Percentiles rank a stretch among this genome's conserved stretches.
Conservation (phyloP, 352 stramenopile genomes). For the Phytopythium sindhum region DNA sequence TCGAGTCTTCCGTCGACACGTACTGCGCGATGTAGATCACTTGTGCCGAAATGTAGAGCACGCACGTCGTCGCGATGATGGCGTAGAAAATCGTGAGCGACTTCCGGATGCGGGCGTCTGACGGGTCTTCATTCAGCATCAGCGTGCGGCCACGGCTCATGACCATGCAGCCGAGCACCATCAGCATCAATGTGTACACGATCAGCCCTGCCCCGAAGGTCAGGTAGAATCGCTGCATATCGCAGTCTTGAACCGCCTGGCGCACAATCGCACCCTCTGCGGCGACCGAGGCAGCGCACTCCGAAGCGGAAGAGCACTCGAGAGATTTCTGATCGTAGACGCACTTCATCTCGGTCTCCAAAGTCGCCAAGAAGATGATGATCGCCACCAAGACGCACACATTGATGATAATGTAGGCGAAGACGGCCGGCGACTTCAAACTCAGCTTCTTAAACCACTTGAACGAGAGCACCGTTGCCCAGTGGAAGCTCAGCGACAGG, state of each 20-base stretch:
- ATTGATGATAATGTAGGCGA: constrained; percentile 69
- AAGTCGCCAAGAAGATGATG: constrained; percentile 46
- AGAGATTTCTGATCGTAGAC: constrained; percentile 67
- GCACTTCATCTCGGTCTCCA: constrained; percentile 60
- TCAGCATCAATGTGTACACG: constrained; percentile 81
- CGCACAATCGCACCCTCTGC: constrained; percentile 68
- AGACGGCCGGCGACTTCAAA: constrained; percentile 72
- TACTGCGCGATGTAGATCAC: constrained; percentile 89
- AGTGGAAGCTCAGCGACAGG: constrained; percentile 86
- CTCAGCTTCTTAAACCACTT: constrained; percentile 87
- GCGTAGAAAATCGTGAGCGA: constrained; percentile 87
- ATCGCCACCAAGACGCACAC: constrained; percentile 63
- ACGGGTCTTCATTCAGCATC: constrained; percentile 85
- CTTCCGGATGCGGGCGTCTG: constrained; percentile 76
- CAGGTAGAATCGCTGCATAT: constrained; percentile 82
- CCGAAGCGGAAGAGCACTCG: constrained; percentile 45
- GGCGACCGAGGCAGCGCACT: constrained; percentile 53
- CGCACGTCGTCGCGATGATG: constrained; percentile 85
- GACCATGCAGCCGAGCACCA: constrained; percentile 84
- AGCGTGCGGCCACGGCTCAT: constrained; percentile 80
- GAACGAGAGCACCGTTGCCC: constrained; percentile 78
- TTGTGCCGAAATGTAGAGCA: constrained; percentile 84
- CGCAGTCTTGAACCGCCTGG: constrained; percentile 60
- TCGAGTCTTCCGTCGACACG: constrained; percentile 48
- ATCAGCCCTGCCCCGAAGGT: constrained; percentile 76